Base-by-base conservation (phyloP, 23 red algal genomes). In the Agarophyton chilense region DNA sequence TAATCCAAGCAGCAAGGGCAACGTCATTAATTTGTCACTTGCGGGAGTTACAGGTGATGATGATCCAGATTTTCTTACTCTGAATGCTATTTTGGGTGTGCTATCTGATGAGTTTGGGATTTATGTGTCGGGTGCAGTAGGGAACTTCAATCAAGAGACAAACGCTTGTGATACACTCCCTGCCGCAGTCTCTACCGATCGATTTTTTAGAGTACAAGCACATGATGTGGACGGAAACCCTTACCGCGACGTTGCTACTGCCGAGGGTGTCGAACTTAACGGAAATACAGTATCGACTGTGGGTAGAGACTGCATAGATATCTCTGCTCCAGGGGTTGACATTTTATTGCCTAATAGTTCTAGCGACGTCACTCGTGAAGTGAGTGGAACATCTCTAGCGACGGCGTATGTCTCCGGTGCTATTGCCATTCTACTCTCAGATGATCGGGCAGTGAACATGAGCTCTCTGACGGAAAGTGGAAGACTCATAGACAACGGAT, bases 351-450 rank as follows among this genome's bases (percentile, higher is more conserved):
- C 12, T 18, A 9, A 0, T 9, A 18, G 40, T 10, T 58, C 55
- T 58, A 0, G 55, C 8, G 13, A 49, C 13, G 8, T 13, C 45
- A 49, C 45, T 49, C 13, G 8, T 7, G 45, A 49, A 7, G 56
- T 8, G 10, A 62, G 40, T 18, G 86, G 86, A 19, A 91, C 87
- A 0, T 79, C 72, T 25, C 33, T 49, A 24, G 75, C 87, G 16
- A 57, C 87, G 5, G 45, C 87, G 29, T 56, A 91, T 52, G 87
- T 91, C 1, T 11, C 49, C 40, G 87, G 87, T 13, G 77, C 77
- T 42, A 81, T 91, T 34, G 87, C 87, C 8, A 32, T 91, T 6
- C 25, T 91, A 35, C 58, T 91, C 10, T 79, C 74, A 2, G 87
- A 91, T 81, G 45, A 66, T 22, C 49, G 65, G 36, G 50, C 46